These are phyloP conservation scores for Glycine tomentella DNA, from an alignment of 306 rosid species.

Conservation along the genomic window DNA sequence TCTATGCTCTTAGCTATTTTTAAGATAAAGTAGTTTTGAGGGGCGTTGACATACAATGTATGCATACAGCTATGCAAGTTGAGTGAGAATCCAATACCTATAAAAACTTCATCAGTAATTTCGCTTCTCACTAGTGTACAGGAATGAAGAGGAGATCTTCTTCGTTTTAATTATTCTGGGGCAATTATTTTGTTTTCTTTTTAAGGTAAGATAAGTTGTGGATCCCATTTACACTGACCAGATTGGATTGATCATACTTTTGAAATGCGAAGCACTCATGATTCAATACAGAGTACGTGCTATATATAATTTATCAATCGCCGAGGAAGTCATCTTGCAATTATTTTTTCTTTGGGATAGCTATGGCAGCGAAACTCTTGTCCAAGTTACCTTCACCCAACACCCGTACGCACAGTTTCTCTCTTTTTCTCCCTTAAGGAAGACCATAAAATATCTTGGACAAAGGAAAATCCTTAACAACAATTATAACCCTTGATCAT, in stretches of 20 bases:
- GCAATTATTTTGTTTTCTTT: constrained; percentile 33
- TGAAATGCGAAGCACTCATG: constrained; percentile 36
- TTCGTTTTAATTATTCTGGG: not conserved
- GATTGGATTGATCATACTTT: constrained; percentile 37
- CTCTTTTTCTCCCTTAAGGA: constrained; percentile 13
- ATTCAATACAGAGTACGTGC: constrained; percentile 37
- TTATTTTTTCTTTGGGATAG: constrained; percentile 14
- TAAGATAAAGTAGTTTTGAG: not conserved
- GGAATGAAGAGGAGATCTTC: constrained; percentile 17
- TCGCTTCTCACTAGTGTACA: not conserved
- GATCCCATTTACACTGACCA: constrained; percentile 45
- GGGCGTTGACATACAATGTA: constrained; percentile 30
- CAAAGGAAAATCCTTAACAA: not conserved
- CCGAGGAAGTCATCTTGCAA: constrained; percentile 1
- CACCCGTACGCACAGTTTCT: constrained; percentile 21
- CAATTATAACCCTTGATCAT: too few species aligned
- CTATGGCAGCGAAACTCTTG: not conserved
- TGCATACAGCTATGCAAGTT: not conserved
- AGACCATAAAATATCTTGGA: constrained; percentile 44
- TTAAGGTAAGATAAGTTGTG: constrained; percentile 11
- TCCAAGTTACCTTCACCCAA: constrained; percentile 48
- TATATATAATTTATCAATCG: constrained; percentile 26
- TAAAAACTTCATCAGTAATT: not conserved
- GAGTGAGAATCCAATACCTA: not conserved
- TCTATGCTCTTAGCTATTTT: not conserved